Conservation (phyloP, 371 early-diverging fungal species). For the Mycotypha africana region DNA sequence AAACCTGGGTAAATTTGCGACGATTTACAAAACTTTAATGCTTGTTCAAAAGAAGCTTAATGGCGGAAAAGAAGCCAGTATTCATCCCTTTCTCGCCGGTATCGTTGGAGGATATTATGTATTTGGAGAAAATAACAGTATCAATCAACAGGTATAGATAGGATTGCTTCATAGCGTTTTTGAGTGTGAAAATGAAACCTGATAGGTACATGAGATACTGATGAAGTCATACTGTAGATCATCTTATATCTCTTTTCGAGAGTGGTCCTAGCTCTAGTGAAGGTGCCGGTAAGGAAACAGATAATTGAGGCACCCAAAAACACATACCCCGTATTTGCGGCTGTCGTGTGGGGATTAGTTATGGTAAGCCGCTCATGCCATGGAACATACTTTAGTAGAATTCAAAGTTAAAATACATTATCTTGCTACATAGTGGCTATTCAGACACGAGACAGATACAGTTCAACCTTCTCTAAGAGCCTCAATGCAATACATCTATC, state of each 20-base stretch:
- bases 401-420: neutral
- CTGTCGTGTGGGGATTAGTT: constrained; percentile 93
- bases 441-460: constrained; percentile 82
- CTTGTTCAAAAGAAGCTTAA: constrained; percentile 61
- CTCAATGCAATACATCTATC: constrained; percentile 93
- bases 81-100: constrained; percentile 90
- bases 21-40: constrained; percentile 91
- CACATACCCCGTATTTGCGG: constrained; percentile 89
- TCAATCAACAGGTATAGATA: constrained; percentile 90
- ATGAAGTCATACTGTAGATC: constrained; percentile 56
- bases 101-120: constrained; percentile 93
- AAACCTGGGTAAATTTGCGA: constrained; percentile 89
- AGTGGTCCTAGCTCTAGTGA: constrained; percentile 81
- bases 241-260: constrained; percentile 93
- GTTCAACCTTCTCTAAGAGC: constrained; percentile 89
- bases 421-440: constrained; percentile 50
- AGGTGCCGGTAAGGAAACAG: constrained; percentile 69
- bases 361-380: no score
- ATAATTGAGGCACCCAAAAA: constrained; percentile 69
- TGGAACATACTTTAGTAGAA: neutral
- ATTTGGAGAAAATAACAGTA: constrained; percentile 90
- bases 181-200: no score
- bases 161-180: no score
- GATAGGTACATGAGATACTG: no score
- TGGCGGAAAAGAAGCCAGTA: constrained; percentile 67